These are phyloP conservation scores for Fusarium ambrosium DNA, from an alignment of 2,329 filamentous ascomycete species.

Conservation along the genomic window DNA sequence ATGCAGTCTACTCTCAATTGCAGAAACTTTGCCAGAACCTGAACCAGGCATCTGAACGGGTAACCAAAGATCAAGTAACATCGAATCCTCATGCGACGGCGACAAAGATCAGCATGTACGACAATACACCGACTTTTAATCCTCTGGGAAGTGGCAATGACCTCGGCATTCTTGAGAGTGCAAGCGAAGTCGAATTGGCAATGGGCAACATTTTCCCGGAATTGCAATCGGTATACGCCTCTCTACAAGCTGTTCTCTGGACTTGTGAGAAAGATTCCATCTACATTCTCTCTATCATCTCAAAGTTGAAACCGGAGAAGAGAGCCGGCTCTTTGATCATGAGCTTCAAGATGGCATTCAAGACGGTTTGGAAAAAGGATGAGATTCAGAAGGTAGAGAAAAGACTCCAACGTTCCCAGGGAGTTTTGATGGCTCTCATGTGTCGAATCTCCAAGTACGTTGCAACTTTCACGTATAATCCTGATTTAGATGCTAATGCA, in stretches of 20 bases:
- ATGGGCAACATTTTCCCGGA: not conserved
- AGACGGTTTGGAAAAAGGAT: constrained; percentile 2
- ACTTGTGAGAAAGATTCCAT: not conserved
- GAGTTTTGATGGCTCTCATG: not conserved
- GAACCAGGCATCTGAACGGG: constrained; percentile 3
- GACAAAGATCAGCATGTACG: not conserved
- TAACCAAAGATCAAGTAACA: constrained; percentile 2
- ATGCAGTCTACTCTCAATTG: not conserved
- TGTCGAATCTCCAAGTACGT: not conserved
- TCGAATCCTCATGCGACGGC: not conserved
- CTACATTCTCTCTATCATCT: not conserved
- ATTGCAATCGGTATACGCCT: constrained; percentile 8
- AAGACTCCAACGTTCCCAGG: not conserved
- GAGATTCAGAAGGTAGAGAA: constrained; percentile 2
- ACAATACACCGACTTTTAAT: not conserved
- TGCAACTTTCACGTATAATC: too few relatives aligned
- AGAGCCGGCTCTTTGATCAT: not conserved
- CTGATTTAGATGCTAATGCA: not conserved
- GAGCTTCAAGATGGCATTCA: not conserved
- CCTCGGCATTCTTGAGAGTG: not conserved
- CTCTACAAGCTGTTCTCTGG: constrained; percentile 1
- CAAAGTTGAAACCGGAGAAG: not conserved
- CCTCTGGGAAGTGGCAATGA: not conserved
- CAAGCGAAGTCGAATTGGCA: not conserved
- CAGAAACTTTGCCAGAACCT: constrained; percentile 7